Evolutionary conservation across 805 yeast species (phyloP).

Genomic region (Lipomyces orientalis): DNA sequence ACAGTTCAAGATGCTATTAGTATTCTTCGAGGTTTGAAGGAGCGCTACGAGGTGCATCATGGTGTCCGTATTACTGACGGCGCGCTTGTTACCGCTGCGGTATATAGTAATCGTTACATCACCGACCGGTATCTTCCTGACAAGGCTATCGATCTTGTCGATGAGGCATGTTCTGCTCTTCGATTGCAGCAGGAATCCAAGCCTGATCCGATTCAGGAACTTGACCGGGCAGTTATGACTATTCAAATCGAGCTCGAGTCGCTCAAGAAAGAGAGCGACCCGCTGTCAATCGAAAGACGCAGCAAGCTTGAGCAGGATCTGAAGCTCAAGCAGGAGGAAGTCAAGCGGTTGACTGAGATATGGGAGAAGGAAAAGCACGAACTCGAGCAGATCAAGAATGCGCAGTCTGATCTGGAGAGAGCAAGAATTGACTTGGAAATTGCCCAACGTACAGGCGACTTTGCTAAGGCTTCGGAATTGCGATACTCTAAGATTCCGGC

Average conservation of each 20-base stretch:
- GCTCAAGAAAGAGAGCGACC: slow-evolving; percentile 88
- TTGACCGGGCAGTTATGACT: slow-evolving; percentile 90
- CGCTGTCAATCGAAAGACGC: slow-evolving; percentile 77
- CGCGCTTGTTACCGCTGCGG: slow-evolving; percentile 92
- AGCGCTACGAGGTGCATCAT: slow-evolving; percentile 94
- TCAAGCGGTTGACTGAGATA: slow-evolving; percentile 70
- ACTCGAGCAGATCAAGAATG: slow-evolving; percentile 75
- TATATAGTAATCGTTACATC: slow-evolving; percentile 85
- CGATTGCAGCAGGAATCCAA: slow-evolving; percentile 95
- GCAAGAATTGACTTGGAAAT: slow-evolving; percentile 84
- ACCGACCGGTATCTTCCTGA: slow-evolving; percentile 93
- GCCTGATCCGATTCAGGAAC: slow-evolving; percentile 89
- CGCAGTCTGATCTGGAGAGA: slow-evolving; percentile 82
- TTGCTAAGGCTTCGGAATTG: slow-evolving; percentile 84
- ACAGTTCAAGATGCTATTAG: slow-evolving; percentile 88
- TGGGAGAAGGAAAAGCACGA: slow-evolving; percentile 86
- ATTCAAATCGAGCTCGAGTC: slow-evolving; percentile 95
- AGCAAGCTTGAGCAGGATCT: slow-evolving; percentile 74
- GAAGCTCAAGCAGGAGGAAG: slow-evolving; percentile 64
- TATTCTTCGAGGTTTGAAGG: slow-evolving; percentile 90
- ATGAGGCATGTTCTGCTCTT: slow-evolving; percentile 95
- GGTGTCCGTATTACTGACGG: slow-evolving; percentile 94
- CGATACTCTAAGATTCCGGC: slow-evolving; percentile 88
- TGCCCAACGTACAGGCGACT: slow-evolving; percentile 82
- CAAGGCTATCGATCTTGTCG: slow-evolving; percentile 94